Conservation (phyloP, 169 alveolate genomes). For the Babesia gibsoni region DNA sequence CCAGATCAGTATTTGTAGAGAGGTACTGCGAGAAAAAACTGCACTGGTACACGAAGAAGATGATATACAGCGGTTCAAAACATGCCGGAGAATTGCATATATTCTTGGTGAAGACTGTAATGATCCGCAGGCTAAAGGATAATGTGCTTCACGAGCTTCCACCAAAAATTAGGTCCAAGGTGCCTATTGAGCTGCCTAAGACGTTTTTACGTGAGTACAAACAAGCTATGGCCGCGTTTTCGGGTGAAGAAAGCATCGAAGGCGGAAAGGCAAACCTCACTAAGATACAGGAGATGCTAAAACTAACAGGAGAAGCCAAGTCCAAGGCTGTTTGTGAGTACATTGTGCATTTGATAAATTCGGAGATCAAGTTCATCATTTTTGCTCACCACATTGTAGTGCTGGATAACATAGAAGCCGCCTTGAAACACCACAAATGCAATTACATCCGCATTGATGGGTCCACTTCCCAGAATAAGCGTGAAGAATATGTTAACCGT, state of each 20-base stretch:
- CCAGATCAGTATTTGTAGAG: constrained; percentile 72
- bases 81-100: constrained; percentile 82
- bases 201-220: constrained; percentile 17
- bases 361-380: constrained; percentile 85
- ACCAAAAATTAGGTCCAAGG: constrained; percentile 87
- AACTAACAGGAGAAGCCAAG: constrained; percentile 93
- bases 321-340: constrained; percentile 88
- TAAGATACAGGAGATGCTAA: constrained; percentile 74
- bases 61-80: constrained; percentile 79
- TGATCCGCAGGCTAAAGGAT: constrained; percentile 93
- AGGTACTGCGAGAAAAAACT: constrained; percentile 75
- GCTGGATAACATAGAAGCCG: constrained; percentile 86
- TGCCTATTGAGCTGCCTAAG: constrained; percentile 81
- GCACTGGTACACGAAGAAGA: constrained; percentile 70
- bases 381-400: constrained; percentile 94
- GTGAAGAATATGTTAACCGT: constrained; percentile 87
- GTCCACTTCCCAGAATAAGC: constrained; percentile 76
- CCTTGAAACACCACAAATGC: constrained; percentile 66
- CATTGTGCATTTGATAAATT: constrained; percentile 86
- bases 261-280: constrained; percentile 49
- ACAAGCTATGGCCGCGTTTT: background rate
- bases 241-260: constrained; percentile 2
- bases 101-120: constrained; percentile 78
- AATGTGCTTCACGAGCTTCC: constrained; percentile 92
- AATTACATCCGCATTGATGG: constrained; percentile 94